These are phyloP conservation scores for Nannochloropsis gaditana DNA, from an alignment of 108 stramenopile species.

Conservation along the genomic window DNA sequence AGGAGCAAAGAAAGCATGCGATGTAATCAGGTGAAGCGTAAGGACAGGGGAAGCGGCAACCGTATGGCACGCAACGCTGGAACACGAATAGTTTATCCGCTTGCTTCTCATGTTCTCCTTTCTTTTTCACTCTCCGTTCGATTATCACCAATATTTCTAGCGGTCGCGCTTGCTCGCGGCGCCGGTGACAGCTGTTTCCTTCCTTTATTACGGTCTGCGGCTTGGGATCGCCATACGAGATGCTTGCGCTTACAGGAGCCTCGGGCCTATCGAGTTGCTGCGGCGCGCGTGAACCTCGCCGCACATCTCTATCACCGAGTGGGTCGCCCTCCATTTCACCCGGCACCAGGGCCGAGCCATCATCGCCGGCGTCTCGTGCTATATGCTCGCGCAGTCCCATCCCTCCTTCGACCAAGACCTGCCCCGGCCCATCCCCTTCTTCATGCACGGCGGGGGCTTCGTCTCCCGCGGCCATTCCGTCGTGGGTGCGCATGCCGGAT, in stretches of 20 bases:
- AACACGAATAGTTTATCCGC: background rate
- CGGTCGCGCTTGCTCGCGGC: background rate
- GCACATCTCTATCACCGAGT: background rate
- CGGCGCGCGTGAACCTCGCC: conserved; percentile 19
- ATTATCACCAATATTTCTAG: background rate
- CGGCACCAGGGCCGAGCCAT: background rate
- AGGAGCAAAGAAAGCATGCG: background rate
- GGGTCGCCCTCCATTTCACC: conserved; percentile 11
- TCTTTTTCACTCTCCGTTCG: background rate
- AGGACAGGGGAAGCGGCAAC: background rate
- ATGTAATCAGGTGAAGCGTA: background rate
- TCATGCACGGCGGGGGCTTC: conserved; percentile 36
- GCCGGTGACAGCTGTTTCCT: background rate
- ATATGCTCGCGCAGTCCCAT: conserved; percentile 8
- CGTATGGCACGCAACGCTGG: background rate
- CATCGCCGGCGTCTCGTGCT: conserved; percentile 1
- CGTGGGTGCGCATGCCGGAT: conserved; percentile 21
- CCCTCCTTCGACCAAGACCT: background rate
- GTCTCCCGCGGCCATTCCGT: conserved; percentile 13
- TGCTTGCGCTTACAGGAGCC: conserved; percentile 7
- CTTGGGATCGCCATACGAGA: conserved; percentile 5
- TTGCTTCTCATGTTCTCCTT: background rate
- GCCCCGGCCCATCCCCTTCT: conserved; percentile 19
- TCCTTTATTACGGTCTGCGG: conserved; percentile 14
- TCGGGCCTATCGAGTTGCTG: background rate